Evolutionary conservation across 2,329 filamentous ascomycete genomes (phyloP).

Genomic region (Ceratocystis destructans): DNA sequence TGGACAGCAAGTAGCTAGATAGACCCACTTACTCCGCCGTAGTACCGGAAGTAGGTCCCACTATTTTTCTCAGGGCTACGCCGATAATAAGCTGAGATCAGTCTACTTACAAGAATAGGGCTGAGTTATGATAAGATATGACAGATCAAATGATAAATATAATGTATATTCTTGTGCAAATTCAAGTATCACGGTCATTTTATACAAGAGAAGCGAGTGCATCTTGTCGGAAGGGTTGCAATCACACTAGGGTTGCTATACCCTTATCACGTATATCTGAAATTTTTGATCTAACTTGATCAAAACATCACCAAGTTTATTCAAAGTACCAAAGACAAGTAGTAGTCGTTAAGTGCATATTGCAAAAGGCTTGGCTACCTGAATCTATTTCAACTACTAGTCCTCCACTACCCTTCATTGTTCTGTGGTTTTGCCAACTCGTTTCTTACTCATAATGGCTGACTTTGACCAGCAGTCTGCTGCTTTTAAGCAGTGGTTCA

Average conservation of each 20-base stretch:
- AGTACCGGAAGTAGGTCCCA: not conserved
- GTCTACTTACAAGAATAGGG: not conserved
- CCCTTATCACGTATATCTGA: not conserved
- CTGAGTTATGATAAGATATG: no score
- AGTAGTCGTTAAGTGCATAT: not conserved
- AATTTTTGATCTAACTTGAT: not conserved
- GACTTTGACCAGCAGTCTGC: slow-evolving; percentile 33
- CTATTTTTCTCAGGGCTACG: not conserved
- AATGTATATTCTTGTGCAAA: no score
- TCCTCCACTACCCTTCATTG: not conserved
- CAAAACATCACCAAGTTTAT: not conserved
- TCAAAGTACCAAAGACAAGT: not conserved
- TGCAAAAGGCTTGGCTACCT: not conserved
- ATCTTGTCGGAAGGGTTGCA: no score
- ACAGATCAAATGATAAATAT: no score
- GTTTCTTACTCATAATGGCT: slow-evolving; percentile 23
- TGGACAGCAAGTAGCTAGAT: not conserved
- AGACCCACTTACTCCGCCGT: not conserved
- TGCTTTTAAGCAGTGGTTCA: slow-evolving; percentile 42
- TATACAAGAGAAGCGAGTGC: no score
- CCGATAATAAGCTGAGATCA: not conserved
- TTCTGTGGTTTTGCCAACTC: not conserved
- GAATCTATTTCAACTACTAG: no score
- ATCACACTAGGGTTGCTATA: not conserved
- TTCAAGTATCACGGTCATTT: no score